phyloP scores from a whole-genome alignment of 768 basidiomycete genomes.

The Boletus reticuloceps region DNA sequence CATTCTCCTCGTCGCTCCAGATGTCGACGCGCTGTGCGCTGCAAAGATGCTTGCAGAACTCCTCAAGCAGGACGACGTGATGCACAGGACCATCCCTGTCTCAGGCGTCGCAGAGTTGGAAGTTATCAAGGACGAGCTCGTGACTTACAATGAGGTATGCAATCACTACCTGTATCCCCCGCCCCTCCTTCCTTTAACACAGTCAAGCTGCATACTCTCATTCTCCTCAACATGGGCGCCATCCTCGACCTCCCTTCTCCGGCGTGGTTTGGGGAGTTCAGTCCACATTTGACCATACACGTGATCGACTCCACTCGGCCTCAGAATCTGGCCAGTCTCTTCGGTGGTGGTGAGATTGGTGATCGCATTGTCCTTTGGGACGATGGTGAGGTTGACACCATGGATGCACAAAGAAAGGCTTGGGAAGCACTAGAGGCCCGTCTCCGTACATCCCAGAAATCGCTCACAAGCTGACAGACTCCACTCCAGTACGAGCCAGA shows the following conservation, averaged over 20 bases:
- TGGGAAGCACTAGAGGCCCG: constrained; percentile 83
- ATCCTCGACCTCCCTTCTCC: constrained; percentile 76
- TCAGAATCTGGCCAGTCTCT: constrained; percentile 83
- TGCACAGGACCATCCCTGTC: constrained; percentile 86
- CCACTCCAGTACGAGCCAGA: constrained; percentile 70
- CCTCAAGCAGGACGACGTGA: constrained; percentile 91
- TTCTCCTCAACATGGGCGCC: constrained; percentile 90
- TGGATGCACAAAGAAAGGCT: constrained; percentile 71
- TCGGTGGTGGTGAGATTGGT: constrained; percentile 62
- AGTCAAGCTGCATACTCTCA: constrained; percentile 76
- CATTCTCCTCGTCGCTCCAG: constrained; percentile 81
- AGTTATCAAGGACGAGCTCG: constrained; percentile 60
- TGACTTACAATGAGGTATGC: constrained; percentile 63
- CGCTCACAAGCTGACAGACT: constrained; percentile 6
- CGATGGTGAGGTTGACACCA: constrained; percentile 73
- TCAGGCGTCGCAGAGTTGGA: constrained; percentile 81
- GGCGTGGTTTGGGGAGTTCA: constrained; percentile 76
- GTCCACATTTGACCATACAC: constrained; percentile 67
- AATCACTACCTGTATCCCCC: neutral
- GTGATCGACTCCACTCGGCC: constrained; percentile 94
- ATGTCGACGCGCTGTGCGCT: constrained; percentile 91
- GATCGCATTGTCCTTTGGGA: constrained; percentile 90
- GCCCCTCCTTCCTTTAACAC: neutral
- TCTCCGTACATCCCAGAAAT: neutral
- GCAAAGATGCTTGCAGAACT: constrained; percentile 86